Percentiles rank a stretch among this genome's conserved stretches.
phyloP scores from a whole-genome alignment of 805 yeast species.

The Metschnikowia cubensis region DNA sequence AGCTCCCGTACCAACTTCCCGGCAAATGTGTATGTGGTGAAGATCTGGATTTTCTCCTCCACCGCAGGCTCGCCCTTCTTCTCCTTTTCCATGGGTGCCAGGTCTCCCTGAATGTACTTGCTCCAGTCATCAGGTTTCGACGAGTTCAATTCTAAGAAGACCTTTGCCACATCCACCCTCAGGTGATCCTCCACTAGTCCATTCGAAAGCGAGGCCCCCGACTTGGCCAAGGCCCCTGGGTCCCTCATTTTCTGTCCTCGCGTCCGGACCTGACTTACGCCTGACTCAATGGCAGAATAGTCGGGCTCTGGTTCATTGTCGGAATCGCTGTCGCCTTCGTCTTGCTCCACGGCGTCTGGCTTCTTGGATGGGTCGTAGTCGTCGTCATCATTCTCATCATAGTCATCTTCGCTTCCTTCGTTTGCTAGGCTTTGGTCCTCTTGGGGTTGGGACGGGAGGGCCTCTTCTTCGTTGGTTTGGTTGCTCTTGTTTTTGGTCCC shows the following conservation, averaged over 20 bases:
- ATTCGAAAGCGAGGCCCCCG: not conserved
- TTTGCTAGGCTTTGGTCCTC: not conserved
- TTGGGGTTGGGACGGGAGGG: not conserved
- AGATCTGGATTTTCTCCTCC: constrained; percentile 54
- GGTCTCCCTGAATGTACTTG: constrained; percentile 7
- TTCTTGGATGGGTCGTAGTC: constrained; percentile 48
- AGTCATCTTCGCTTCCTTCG: constrained; percentile 30
- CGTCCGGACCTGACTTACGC: constrained; percentile 59
- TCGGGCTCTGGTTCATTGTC: constrained; percentile 19
- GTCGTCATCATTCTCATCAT: constrained; percentile 55
- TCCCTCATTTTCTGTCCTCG: constrained; percentile 57
- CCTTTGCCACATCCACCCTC: constrained; percentile 29
- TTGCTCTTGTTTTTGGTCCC: not conserved
- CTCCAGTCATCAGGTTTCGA: constrained; percentile 15
- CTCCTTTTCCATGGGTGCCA: constrained; percentile 7
- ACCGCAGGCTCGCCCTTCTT: not conserved
- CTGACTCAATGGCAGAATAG: constrained; percentile 53
- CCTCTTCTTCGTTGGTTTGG: not conserved
- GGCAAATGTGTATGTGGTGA: constrained; percentile 81
- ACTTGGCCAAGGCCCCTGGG: not conserved
- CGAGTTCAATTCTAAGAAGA: constrained; percentile 23
- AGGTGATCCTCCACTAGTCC: constrained; percentile 18
- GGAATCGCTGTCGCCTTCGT: constrained; percentile 16
- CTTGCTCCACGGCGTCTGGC: constrained; percentile 8
- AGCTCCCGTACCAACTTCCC: constrained; percentile 77